A percentile compares a stretch with the other conserved stretches of the same genome.
Evolutionary conservation across 371 early-diverging fungal genomes (phyloP).

Genomic region (Catenaria anguillulae): DNA sequence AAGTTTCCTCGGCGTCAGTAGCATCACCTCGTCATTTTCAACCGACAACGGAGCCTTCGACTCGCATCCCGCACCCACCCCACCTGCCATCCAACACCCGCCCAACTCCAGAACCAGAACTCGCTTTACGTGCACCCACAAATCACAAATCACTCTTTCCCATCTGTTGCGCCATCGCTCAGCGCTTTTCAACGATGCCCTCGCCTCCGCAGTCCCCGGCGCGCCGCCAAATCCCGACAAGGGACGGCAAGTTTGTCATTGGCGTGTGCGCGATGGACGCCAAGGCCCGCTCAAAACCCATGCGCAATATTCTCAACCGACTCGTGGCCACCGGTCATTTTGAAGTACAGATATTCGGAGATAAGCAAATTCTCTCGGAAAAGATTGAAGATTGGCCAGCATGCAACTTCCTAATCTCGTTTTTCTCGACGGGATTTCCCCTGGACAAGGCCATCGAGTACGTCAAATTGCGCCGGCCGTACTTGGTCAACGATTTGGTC

Average conservation of each 20-base stretch:
- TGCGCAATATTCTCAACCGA: constrained; percentile 83
- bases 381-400: constrained; percentile 83
- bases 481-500: constrained; percentile 77
- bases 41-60: no score
- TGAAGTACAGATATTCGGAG: constrained; percentile 83
- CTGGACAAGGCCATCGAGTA: constrained; percentile 86
- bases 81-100: no score
- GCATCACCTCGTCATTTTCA: no score
- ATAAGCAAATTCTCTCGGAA: constrained; percentile 92
- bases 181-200: no score
- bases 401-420: constrained; percentile 93
- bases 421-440: constrained; percentile 92
- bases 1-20: no score
- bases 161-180: no score
- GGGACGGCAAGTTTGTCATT: constrained; percentile 18
- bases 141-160: no score
- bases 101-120: no score
- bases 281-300: constrained; percentile 89
- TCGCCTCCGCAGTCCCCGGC: neutral
- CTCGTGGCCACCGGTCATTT: constrained; percentile 59
- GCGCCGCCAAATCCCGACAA: neutral
- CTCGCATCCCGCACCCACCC: no score
- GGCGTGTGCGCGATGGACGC: constrained; percentile 89
- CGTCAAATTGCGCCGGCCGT: constrained; percentile 63
- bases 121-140: no score